Evolutionary conservation across 2,329 filamentous ascomycete species (phyloP).

Genomic region (Aspergillus bombycis): DNA sequence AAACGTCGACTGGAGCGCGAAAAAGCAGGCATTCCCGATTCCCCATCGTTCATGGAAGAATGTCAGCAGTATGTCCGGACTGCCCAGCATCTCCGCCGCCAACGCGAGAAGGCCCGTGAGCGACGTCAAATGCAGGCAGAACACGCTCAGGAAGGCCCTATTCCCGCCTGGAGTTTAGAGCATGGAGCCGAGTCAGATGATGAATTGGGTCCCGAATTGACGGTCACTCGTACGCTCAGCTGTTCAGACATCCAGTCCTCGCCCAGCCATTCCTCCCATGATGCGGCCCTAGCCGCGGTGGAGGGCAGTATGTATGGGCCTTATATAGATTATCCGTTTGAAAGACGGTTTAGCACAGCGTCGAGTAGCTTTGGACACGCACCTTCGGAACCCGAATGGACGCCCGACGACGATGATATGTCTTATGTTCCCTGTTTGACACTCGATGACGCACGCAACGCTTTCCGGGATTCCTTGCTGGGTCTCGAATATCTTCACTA

Average conservation of each 20-base stretch:
- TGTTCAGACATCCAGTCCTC: conserved; percentile 56
- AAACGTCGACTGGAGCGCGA: conserved; percentile 73
- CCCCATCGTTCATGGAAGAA: conserved; percentile 54
- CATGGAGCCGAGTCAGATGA: conserved; percentile 65
- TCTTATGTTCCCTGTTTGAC: conserved; percentile 94
- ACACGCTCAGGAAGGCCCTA: conserved; percentile 53
- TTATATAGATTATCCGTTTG: conserved; percentile 65
- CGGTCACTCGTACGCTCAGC: conserved; percentile 37
- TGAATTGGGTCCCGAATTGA: conserved; percentile 38
- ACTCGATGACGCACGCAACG: conserved; percentile 75
- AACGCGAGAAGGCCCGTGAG: conserved; percentile 62
- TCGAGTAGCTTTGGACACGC: conserved; percentile 62
- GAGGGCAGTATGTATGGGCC: conserved; percentile 79
- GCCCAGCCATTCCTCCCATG: conserved; percentile 53
- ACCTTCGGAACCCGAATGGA: conserved; percentile 48
- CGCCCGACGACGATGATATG: conserved; percentile 73
- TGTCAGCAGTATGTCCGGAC: conserved; percentile 45
- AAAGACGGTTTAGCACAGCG: conserved; percentile 77
- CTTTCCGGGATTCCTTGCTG: conserved; percentile 89
- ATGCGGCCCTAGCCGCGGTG: conserved; percentile 55
- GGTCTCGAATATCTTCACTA: conserved; percentile 93
- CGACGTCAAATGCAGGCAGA: conserved; percentile 63
- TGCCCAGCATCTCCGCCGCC: conserved; percentile 39
- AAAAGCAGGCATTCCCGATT: conserved; percentile 77
- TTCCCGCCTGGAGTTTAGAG: conserved; percentile 82